phyloP scores from a whole-genome alignment of 2,329 filamentous ascomycete genomes.

The Leptographium wingfieldii region DNA sequence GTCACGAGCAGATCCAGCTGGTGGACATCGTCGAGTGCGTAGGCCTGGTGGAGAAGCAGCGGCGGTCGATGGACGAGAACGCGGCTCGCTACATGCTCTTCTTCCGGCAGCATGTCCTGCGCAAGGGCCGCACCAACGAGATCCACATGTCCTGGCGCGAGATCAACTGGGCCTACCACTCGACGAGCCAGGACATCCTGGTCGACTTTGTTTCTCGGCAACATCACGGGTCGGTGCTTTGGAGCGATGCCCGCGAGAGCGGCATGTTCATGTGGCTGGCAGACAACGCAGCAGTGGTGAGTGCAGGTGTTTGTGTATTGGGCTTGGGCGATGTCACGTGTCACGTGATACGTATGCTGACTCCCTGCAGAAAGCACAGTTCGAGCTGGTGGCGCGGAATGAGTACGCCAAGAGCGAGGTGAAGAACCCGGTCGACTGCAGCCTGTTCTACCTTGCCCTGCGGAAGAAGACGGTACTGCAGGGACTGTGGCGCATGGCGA shows the following conservation, averaged over 20 bases:
- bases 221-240: conserved; percentile 66
- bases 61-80: conserved; percentile 81
- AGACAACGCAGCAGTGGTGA: conserved; percentile 62
- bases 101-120: conserved; percentile 67
- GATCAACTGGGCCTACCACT: conserved; percentile 78
- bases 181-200: conserved; percentile 77
- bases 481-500: conserved; percentile 89
- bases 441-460: conserved; percentile 80
- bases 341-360: neutral
- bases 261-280: conserved; percentile 94
- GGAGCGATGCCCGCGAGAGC: conserved; percentile 74
- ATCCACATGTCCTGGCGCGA: conserved; percentile 63
- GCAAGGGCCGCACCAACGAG: conserved; percentile 50
- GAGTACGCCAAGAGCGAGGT: conserved; percentile 82
- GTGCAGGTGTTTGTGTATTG: conserved; percentile 15
- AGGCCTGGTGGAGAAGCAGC: conserved; percentile 72
- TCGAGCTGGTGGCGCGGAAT: conserved; percentile 82
- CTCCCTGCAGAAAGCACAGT: conserved; percentile 50
- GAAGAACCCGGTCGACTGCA: conserved; percentile 84
- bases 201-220: conserved; percentile 71
- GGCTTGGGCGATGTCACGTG: neutral
- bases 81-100: conserved; percentile 79
- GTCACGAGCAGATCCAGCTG: conserved; percentile 74
- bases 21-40: conserved; percentile 77
- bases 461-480: conserved; percentile 83